These are phyloP conservation scores for Diospyros lotus DNA, from an alignment of 148 eudicot genomes.

Conservation along the genomic window DNA sequence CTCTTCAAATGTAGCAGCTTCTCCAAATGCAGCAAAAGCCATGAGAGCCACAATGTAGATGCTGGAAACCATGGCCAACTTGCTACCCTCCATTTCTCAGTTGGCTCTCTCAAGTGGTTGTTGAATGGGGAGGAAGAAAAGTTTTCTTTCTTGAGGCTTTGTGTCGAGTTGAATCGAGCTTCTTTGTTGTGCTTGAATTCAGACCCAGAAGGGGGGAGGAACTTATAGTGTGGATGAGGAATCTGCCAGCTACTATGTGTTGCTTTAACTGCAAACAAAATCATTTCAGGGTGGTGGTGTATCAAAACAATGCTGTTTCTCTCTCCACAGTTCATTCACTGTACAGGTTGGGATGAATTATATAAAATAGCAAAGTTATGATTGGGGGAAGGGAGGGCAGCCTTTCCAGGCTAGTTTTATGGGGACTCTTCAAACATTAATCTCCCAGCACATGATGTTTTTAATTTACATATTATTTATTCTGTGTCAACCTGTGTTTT, in stretches of 20 bases:
- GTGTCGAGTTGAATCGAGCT: background rate
- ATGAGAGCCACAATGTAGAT: conserved; percentile 17
- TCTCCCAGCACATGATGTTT: too few species aligned
- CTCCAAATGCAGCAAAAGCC: conserved; percentile 17
- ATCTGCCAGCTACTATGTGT: conserved; percentile 26
- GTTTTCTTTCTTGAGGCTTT: background rate
- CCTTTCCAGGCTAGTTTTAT: too few species aligned
- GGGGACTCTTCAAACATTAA: too few species aligned
- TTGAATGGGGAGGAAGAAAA: background rate
- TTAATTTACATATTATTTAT: too few species aligned
- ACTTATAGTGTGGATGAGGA: conserved; percentile 17
- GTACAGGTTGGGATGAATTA: too few species aligned
- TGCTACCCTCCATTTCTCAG: conserved; percentile 30
- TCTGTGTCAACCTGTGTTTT: too few species aligned
- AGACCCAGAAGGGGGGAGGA: background rate
- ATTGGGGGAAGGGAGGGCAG: too few species aligned
- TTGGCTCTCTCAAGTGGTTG: background rate
- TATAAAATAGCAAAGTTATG: too few species aligned
- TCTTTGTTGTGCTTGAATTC: background rate
- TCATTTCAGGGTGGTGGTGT: conserved; percentile 25
- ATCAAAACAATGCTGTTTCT: background rate
- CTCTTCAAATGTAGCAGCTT: conserved; percentile 16
- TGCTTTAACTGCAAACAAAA: conserved; percentile 27
- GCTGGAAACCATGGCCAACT: conserved; percentile 21
- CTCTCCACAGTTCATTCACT: too few species aligned